Percentiles rank a stretch among this genome's conserved stretches.
Conservation (phyloP, 495 filamentous ascomycete genomes). For the Penicillium antarcticum region DNA sequence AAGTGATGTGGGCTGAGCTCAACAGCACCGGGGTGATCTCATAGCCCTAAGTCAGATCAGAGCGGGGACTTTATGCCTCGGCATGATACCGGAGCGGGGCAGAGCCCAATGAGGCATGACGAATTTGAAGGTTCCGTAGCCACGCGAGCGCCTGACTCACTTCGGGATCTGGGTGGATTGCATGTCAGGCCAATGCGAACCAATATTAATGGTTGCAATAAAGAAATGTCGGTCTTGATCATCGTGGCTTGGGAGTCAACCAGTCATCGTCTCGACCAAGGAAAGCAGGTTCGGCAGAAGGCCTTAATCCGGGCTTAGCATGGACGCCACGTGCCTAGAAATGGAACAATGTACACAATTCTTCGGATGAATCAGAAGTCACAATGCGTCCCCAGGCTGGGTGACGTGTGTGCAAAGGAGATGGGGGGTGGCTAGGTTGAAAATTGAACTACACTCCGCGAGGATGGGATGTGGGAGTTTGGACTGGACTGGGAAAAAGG, state of each 20-base stretch:
- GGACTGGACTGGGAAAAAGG: background rate
- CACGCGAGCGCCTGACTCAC: conserved; percentile 5
- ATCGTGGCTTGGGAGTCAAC: conserved; percentile 14
- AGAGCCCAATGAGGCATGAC: conserved; percentile 7
- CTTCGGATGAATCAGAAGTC: conserved; percentile 4
- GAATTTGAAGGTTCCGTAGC: conserved; percentile 4
- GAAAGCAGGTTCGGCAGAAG: conserved; percentile 1
- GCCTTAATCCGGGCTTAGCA: background rate
- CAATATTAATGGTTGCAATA: conserved; percentile 1
- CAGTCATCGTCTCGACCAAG: background rate
- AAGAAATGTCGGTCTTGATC: conserved; percentile 1
- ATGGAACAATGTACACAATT: conserved; percentile 12
- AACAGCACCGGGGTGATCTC: background rate
- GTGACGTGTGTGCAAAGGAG: conserved; percentile 5
- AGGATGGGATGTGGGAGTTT: conserved; percentile 3
- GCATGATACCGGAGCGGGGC: background rate
- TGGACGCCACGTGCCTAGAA: conserved; percentile 11
- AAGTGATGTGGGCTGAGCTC: conserved; percentile 2
- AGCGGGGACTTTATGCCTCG: conserved; percentile 7
- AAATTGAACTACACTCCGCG: conserved; percentile 19
- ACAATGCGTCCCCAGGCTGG: background rate
- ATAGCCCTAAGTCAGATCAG: background rate
- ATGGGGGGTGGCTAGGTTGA: conserved; percentile 9
- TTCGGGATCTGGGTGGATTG: conserved; percentile 11
- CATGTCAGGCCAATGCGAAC: conserved; percentile 5